Evolutionary conservation across 352 stramenopile species (phyloP), one percentile per base, ranked within the genome.

Genomic region (Globisporangium parvum): DNA sequence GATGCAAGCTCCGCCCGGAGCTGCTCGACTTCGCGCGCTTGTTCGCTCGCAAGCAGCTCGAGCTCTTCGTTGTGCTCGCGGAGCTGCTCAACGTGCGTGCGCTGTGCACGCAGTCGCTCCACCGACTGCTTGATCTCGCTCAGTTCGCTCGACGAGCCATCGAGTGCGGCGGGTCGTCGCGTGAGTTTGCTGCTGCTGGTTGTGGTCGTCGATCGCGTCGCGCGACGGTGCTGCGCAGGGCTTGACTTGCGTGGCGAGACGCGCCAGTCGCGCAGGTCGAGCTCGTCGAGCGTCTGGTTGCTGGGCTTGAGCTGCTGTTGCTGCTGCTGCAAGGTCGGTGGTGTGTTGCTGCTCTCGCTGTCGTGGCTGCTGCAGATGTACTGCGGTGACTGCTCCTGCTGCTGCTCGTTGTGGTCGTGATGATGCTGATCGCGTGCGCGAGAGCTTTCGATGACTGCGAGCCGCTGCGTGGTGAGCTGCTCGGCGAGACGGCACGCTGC

Each of bases 71-170:
- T 85, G 40, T 65, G 57, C 4, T 75, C 46, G 1, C 63, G 63
- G 10, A 88, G 59, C 17, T 77, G 67, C 57, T 85, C 71, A 35
- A 88, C 77, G 10, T 82, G 75, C 18, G 71, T 64, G 14, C 70
- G 73, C 47, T 88, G 77, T 8, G 71, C 62, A 49, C 73, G 63
- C 23, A 88, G 55, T 23, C 73, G 67, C 53, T 77, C 51, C 15
- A 82, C 71, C 0, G 75, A 86, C 44, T 83, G 65, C 54, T 84
- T 70, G 63, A 86, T 85, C 37, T 86, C 65, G 41, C 42, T 58
- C 23, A 78, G 41, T 44, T 71, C 62, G 15, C 52, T 59, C 5
- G 59, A 57, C 4, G 57, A 68, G 20, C 60, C 47, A 10, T 14
- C 35, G 14, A 55, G 17, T 1, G 6, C 20, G 4, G 49, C 35